Percentiles rank a stretch among this genome's conserved stretches.
Conservation (phyloP, 129 eudicot genomes). For the Pittosporum tobira region DNA sequence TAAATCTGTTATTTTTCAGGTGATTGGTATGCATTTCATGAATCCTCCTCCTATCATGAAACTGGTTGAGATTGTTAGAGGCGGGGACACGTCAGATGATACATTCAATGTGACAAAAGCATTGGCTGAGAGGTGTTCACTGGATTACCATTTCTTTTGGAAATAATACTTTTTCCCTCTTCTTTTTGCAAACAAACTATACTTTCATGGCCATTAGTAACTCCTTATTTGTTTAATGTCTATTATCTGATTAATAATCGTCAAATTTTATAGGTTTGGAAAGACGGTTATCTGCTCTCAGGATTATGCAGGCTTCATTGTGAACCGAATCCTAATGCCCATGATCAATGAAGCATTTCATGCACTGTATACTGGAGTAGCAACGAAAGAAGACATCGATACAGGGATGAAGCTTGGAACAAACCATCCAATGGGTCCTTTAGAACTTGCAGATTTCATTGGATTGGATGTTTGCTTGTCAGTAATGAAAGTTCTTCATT, state of each 20-base stretch:
- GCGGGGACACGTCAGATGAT: conserved; percentile 79
- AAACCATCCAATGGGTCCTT: conserved; percentile 90
- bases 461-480: conserved; percentile 90
- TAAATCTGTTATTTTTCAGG: conserved; percentile 25
- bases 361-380: conserved; percentile 71
- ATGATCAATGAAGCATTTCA: conserved; percentile 96
- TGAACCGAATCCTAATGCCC: conserved; percentile 45
- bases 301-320: conserved; percentile 61
- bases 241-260: background rate
- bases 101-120: conserved; percentile 53
- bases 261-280: conserved; percentile 8
- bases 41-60: conserved; percentile 96
- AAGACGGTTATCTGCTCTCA: conserved; percentile 52
- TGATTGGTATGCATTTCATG: conserved; percentile 93
- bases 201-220: background rate
- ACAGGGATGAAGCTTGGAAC: conserved; percentile 97
- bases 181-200: background rate
- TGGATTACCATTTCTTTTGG: background rate
- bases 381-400: conserved; percentile 91
- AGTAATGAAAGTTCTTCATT: conserved; percentile 66
- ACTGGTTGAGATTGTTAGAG: conserved; percentile 80
- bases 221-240: background rate
- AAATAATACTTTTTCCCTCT: background rate
- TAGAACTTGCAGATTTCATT: conserved; percentile 85
- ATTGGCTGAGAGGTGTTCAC: conserved; percentile 56